Base-by-base conservation (phyloP, 2,329 filamentous ascomycete species). In the Ceratocystis lukuohia region DNA sequence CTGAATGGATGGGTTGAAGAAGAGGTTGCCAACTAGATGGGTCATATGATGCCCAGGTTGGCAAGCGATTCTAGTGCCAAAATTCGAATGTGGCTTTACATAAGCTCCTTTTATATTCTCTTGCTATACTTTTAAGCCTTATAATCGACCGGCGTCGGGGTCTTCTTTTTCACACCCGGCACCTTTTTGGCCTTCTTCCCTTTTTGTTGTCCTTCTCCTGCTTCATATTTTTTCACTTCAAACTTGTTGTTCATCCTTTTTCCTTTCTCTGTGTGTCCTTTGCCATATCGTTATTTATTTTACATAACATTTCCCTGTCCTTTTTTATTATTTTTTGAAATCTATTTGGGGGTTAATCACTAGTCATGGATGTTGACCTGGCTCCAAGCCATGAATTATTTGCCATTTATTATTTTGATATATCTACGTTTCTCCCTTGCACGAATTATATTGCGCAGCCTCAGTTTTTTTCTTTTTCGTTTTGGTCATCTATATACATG, bases 1-100 rank as follows among this genome's bases (percentile, higher is more conserved):
- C 74, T 87, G 70, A 86, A 86, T 70, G 84, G 84, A 65, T 88
- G 85, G 85, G 83, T 84, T 45, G 84, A 87, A 74, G 84, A 87
- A 73, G 83, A 85, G 74, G 82, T 85, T 69, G 80, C 80, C 67
- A 85, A 85, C 75, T 85, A 75, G 76, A 59, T n/a, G 15, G 15
- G 6, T 3, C 6, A n/a, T 15, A 5, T 5, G 7, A 30, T n/a
- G 1, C 17, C 56, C n/a, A n/a, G 3, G 68, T 63, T 15, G 33
- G 10, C 25, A 44, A 37, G 50, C 4, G 46, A 20, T 20, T 48
- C 63, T 41, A 10, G 62, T 28, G 25, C 62, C 30, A 44, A 25
- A 64, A 28, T 15, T 37, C n/a, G 8, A 64, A 65, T 65, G 41
- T 57, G 62, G 67, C 62, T 64, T 63, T 46, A 63, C 57, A 67